Percentiles rank a stretch among this genome's conserved stretches.
phyloP scores from a whole-genome alignment of 306 rosid genomes.

The Glycine tomentella region DNA sequence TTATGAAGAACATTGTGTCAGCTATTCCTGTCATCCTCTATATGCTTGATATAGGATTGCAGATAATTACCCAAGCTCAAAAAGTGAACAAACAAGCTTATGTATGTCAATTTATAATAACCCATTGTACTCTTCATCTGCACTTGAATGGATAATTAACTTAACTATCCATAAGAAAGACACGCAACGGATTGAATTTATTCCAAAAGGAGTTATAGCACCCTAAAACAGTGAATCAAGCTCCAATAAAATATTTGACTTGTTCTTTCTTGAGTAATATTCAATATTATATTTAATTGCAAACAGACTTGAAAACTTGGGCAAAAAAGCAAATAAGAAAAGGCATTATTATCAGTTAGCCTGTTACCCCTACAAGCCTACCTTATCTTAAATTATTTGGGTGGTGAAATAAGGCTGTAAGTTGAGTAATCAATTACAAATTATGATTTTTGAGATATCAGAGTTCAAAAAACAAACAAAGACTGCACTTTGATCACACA shows the following conservation, averaged over 20 bases:
- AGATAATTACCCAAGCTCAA: constrained; percentile 14
- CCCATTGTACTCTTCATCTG: background rate
- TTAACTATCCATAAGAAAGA: constrained; percentile 13
- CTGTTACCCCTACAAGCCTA: background rate
- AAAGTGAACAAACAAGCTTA: background rate
- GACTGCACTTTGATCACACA: background rate
- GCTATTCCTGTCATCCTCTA: background rate
- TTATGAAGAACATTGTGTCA: background rate
- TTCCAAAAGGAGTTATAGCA: background rate
- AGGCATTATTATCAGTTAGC: background rate
- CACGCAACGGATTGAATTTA: background rate
- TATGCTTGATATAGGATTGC: background rate
- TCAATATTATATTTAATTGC: constrained; percentile 10
- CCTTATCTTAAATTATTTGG: background rate
- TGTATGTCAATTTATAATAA: background rate
- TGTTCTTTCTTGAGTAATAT: background rate
- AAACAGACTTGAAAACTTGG: background rate
- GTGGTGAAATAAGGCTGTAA: background rate
- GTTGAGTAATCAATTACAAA: background rate
- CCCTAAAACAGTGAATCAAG: constrained; percentile 15
- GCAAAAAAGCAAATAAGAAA: background rate
- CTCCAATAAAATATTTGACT: constrained; percentile 17
- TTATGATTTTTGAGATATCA: constrained; percentile 13
- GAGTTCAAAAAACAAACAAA: constrained; percentile 16
- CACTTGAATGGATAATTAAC: background rate